phyloP scores from a whole-genome alignment of 192 early-diverging fungal genomes.

The Backusella tarrabulga region DNA sequence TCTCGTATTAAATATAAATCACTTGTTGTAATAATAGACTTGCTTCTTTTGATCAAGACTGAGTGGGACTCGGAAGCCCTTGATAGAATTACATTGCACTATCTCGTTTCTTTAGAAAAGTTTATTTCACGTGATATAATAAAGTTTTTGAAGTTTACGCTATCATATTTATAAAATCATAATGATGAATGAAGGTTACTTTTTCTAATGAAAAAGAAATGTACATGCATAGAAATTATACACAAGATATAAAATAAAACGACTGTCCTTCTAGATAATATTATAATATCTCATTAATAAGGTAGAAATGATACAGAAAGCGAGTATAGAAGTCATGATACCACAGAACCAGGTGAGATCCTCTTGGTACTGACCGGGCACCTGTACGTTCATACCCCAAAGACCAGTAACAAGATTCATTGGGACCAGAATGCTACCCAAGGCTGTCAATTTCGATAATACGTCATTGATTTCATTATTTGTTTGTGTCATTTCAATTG shows the following conservation, averaged over 20 bases:
- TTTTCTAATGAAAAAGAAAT: neutral
- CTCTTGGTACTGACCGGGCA: conserved; percentile 53
- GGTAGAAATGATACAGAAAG: conserved; percentile 29
- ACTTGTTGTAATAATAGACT: too few relatives aligned
- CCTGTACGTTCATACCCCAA: conserved; percentile 68
- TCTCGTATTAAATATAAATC: too few relatives aligned
- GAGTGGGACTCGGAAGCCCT: too few relatives aligned
- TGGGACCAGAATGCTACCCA: conserved; percentile 57
- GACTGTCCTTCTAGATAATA: conserved; percentile 18
- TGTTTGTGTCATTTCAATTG: conserved; percentile 67
- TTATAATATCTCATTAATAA: conserved; percentile 33
- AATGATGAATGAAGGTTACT: too few relatives aligned
- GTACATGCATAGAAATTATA: neutral
- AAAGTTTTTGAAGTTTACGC: too few relatives aligned
- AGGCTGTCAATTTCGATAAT: conserved; percentile 48
- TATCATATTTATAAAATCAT: too few relatives aligned
- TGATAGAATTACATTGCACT: too few relatives aligned
- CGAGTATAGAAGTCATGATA: conserved; percentile 31
- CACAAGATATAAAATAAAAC: neutral
- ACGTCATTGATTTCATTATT: conserved; percentile 59
- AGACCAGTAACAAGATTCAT: conserved; percentile 64
- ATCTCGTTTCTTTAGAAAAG: too few relatives aligned
- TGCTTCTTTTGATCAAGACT: too few relatives aligned
- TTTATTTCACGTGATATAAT: too few relatives aligned
- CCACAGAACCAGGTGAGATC: conserved; percentile 25